A percentile compares a stretch with the other conserved stretches of the same genome.
Conservation (phyloP, 495 filamentous ascomycete genomes). For the Xylaria acuta region DNA sequence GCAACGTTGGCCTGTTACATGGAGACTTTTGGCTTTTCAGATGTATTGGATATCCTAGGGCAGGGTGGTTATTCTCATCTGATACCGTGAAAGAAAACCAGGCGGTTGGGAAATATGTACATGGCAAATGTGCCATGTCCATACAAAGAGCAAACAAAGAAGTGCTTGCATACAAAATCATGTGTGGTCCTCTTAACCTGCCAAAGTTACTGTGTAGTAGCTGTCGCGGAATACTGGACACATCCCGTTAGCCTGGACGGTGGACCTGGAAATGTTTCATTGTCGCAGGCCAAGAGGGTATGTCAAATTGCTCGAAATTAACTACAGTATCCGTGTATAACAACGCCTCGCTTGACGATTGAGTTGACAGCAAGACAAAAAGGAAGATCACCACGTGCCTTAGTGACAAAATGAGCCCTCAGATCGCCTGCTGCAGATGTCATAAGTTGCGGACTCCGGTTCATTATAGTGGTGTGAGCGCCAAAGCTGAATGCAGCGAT, state of each 20-base stretch:
- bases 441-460: not conserved
- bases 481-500: constrained; percentile 7
- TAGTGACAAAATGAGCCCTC: not conserved
- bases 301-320: not conserved
- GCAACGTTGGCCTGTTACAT: not conserved
- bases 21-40: not conserved
- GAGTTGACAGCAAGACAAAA: not conserved
- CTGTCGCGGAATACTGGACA: not conserved
- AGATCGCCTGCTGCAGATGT: not conserved
- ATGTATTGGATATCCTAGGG: not conserved
- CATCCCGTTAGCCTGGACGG: not conserved
- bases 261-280: not conserved
- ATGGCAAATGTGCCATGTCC: no score
- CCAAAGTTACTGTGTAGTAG: not conserved
- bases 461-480: not conserved
- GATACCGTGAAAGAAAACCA: not conserved
- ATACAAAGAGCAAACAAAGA: not conserved
- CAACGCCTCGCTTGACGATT: not conserved
- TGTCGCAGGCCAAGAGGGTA: not conserved
- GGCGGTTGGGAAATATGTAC: no score
- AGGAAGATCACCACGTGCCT: not conserved
- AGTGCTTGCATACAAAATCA: not conserved
- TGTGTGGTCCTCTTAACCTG: not conserved
- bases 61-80: not conserved
- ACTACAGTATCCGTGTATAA: not conserved